Evolutionary conservation across 2,329 filamentous ascomycete genomes (phyloP).

Genomic region (Penicillium sp.): DNA sequence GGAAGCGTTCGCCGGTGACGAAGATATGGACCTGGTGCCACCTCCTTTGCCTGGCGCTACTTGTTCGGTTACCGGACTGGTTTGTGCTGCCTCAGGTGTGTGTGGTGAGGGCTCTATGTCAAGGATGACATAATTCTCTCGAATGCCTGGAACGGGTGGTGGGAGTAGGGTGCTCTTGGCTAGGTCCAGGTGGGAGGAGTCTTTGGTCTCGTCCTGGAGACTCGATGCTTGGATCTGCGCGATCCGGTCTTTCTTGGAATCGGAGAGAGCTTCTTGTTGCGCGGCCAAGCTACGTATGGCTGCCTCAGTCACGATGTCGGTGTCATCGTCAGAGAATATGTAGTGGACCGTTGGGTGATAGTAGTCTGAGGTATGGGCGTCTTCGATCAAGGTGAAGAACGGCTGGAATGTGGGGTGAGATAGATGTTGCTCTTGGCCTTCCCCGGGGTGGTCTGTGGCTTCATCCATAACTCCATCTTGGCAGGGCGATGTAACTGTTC

Average conservation of each 20-base stretch:
- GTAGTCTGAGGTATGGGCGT: slow-evolving; percentile 68
- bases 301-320: slow-evolving; percentile 68
- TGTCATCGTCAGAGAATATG: slow-evolving; percentile 89
- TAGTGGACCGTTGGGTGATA: slow-evolving; percentile 87
- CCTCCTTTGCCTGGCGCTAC: background rate
- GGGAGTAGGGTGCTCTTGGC: slow-evolving; percentile 42
- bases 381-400: slow-evolving; percentile 82
- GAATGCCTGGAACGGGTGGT: slow-evolving; percentile 45
- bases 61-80: background rate
- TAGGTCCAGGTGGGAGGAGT: slow-evolving; percentile 8
- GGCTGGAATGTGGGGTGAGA: slow-evolving; percentile 61
- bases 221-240: slow-evolving; percentile 5
- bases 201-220: slow-evolving; percentile 18
- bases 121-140: slow-evolving; percentile 57
- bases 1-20: slow-evolving; percentile 21
- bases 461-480: slow-evolving; percentile 9
- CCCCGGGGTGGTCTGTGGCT: slow-evolving; percentile 7
- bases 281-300: slow-evolving; percentile 55
- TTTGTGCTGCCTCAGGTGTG: background rate
- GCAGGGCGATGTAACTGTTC: background rate
- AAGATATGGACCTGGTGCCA: slow-evolving; percentile 21
- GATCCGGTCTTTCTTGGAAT: slow-evolving; percentile 19
- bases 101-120: slow-evolving; percentile 45
- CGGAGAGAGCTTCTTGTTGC: slow-evolving; percentile 35
- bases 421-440: slow-evolving; percentile 17